phyloP scores from a whole-genome alignment of 2,329 filamentous ascomycete genomes.

The Pestalotiopsis sp. region DNA sequence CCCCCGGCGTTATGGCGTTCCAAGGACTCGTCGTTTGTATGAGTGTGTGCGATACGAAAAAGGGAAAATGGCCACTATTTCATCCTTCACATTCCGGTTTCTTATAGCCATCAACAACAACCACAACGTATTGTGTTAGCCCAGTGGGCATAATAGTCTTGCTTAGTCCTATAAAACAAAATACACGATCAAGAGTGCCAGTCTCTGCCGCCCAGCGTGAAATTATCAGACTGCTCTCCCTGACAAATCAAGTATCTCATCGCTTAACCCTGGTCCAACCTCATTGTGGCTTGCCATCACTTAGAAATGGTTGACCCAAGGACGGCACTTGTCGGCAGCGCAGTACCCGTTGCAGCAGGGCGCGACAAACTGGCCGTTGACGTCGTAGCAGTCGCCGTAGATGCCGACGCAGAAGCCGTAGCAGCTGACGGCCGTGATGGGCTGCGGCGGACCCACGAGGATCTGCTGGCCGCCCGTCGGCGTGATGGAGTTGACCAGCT shows the following conservation, averaged over 20 bases:
- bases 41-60: background rate
- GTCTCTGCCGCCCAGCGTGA: too few species aligned
- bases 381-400: conserved; percentile 38
- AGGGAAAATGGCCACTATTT: background rate
- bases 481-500: conserved; percentile 32
- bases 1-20: background rate
- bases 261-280: too few species aligned
- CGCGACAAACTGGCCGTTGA: conserved; percentile 35
- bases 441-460: conserved; percentile 45
- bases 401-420: conserved; percentile 42
- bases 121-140: too few species aligned
- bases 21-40: background rate
- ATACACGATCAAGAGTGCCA: too few species aligned
- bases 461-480: conserved; percentile 38
- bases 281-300: background rate
- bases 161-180: too few species aligned
- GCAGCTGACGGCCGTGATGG: conserved; percentile 44
- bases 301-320: conserved; percentile 27
- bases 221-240: too few species aligned
- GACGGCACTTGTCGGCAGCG: conserved; percentile 41
- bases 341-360: conserved; percentile 47
- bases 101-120: too few species aligned
- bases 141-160: too few species aligned
- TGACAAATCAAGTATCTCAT: too few species aligned
- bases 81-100: background rate